A percentile compares a stretch with the other conserved stretches of the same genome.
Evolutionary conservation across 257 asterid genomes (phyloP).

Genomic region (Nicotiana tabacum): DNA sequence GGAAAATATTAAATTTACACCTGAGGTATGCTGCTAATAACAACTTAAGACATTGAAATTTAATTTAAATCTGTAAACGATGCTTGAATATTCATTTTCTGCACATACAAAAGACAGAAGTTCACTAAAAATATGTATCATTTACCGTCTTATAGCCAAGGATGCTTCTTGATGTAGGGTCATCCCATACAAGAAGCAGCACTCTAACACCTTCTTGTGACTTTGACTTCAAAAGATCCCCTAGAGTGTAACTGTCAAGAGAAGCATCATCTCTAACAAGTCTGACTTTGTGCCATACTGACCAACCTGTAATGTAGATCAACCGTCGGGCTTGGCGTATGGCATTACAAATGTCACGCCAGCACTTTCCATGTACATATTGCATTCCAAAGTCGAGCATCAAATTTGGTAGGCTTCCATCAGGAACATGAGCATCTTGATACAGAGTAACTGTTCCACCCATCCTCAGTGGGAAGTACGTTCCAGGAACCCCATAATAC

Average conservation of each 20-base stretch:
- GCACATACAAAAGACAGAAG: background rate
- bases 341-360: slow-evolving; percentile 86
- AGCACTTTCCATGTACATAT: slow-evolving; percentile 84
- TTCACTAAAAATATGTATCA: background rate
- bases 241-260: slow-evolving; percentile 54
- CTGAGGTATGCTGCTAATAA: background rate
- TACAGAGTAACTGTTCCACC: slow-evolving; percentile 87
- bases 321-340: slow-evolving; percentile 74
- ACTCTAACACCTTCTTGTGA: slow-evolving; percentile 99
- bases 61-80: background rate
- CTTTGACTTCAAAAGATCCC: slow-evolving; percentile 84
- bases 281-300: slow-evolving; percentile 94
- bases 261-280: slow-evolving; percentile 75
- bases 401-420: slow-evolving; percentile 68
- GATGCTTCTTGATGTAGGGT: slow-evolving; percentile 94
- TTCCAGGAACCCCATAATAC: slow-evolving; percentile 76
- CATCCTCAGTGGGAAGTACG: slow-evolving; percentile 90
- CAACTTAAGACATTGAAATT: slow-evolving; percentile 1
- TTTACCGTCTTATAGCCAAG: slow-evolving; percentile 90
- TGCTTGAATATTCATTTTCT: background rate
- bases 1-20: background rate
- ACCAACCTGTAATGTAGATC: slow-evolving; percentile 96
- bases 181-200: slow-evolving; percentile 94
- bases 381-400: slow-evolving; percentile 69
- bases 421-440: slow-evolving; percentile 98